Conservation (phyloP, 192 early-diverging fungal species). For the Mycoemilia scoparia region DNA sequence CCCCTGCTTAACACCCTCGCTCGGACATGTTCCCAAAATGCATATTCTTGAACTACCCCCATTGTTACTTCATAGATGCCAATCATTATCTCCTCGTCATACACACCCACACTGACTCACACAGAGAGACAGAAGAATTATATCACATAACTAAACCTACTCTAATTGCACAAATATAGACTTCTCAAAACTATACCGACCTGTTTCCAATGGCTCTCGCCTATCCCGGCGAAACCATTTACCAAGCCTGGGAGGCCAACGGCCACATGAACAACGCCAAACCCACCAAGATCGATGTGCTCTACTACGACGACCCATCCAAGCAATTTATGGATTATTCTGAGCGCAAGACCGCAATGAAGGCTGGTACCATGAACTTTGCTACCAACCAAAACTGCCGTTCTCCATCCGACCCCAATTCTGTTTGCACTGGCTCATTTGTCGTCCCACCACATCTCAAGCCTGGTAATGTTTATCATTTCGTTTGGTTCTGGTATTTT, state of each 20-base stretch:
- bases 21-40: too few relatives aligned
- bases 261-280: constrained; percentile 30
- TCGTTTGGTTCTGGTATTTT: constrained; percentile 46
- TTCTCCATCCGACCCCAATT: constrained; percentile 16
- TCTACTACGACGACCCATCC: constrained; percentile 11
- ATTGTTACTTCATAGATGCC: too few relatives aligned
- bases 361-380: constrained; percentile 26
- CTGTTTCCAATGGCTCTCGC: constrained; percentile 27
- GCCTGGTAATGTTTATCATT: constrained; percentile 27
- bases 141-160: too few relatives aligned
- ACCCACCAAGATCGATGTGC: constrained; percentile 20
- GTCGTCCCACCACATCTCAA: constrained; percentile 27
- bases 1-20: too few relatives aligned
- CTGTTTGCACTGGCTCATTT: constrained; percentile 31
- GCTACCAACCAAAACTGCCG: constrained; percentile 28
- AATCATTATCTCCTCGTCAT: too few relatives aligned
- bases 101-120: too few relatives aligned
- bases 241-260: constrained; percentile 34
- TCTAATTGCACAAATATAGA: too few relatives aligned
- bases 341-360: constrained; percentile 9
- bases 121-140: too few relatives aligned
- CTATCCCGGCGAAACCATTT: constrained; percentile 31
- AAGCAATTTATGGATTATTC: constrained; percentile 12
- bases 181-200: constrained; percentile 10
- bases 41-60: too few relatives aligned